Conservation (phyloP, 352 stramenopile genomes). For the Discostella stelligera region DNA sequence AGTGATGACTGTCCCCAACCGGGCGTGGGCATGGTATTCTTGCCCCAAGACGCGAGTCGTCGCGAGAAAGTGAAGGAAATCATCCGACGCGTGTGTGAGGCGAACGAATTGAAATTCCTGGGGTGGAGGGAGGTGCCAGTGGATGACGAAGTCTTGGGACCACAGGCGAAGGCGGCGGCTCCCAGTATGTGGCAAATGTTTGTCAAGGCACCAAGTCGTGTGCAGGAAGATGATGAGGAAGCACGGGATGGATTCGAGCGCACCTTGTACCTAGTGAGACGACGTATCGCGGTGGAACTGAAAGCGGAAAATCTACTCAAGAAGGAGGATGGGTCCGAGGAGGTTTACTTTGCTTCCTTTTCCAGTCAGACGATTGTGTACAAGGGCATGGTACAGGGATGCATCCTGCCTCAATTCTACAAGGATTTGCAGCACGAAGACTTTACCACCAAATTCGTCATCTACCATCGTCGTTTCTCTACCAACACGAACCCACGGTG, state of each 20-base stretch:
- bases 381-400: conserved; percentile 93
- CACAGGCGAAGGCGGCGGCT: conserved; percentile 85
- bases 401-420: conserved; percentile 85
- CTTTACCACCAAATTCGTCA: conserved; percentile 92
- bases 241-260: conserved; percentile 90
- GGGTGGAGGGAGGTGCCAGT: conserved; percentile 92
- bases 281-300: conserved; percentile 80
- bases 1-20: conserved; percentile 68
- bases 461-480: conserved; percentile 95
- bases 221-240: conserved; percentile 77
- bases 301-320: conserved; percentile 61
- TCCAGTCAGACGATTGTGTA: conserved; percentile 94
- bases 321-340: conserved; percentile 66
- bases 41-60: conserved; percentile 72
- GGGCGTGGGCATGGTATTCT: conserved; percentile 85
- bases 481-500: conserved; percentile 94
- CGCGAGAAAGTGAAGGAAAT: conserved; percentile 82
- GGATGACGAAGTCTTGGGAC: conserved; percentile 86
- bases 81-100: conserved; percentile 88
- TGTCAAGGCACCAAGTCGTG: conserved; percentile 73
- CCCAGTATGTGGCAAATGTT: conserved; percentile 95
- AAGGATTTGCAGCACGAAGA: conserved; percentile 84
- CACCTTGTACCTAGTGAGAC: conserved; percentile 85
- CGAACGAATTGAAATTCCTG: conserved; percentile 89
- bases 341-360: conserved; percentile 92